Evolutionary conservation across 2,329 filamentous ascomycete genomes (phyloP).

Genomic region (Coniochaeta prunicola): DNA sequence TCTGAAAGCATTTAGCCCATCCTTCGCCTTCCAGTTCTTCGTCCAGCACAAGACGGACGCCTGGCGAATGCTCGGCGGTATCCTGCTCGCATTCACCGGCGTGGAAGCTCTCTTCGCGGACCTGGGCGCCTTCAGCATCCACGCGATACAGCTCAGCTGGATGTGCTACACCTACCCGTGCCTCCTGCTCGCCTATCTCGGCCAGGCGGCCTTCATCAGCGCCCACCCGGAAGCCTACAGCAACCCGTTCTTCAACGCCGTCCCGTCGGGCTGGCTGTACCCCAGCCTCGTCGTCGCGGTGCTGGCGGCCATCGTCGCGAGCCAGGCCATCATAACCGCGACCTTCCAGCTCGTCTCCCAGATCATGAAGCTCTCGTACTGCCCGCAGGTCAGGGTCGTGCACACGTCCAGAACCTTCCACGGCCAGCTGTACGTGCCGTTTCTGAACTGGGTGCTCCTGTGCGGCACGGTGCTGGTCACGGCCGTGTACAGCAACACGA

Average conservation of each 20-base stretch:
- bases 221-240: conserved; percentile 49
- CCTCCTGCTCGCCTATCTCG: conserved; percentile 57
- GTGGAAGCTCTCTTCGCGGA: conserved; percentile 77
- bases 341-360: conserved; percentile 65
- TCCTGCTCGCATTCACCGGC: conserved; percentile 68
- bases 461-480: conserved; percentile 68
- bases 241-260: conserved; percentile 69
- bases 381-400: conserved; percentile 66
- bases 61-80: conserved; percentile 61
- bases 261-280: conserved; percentile 61
- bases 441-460: conserved; percentile 73
- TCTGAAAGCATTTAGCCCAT: conserved; percentile 49
- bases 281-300: conserved; percentile 59
- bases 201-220: conserved; percentile 68
- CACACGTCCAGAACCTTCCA: conserved; percentile 66
- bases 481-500: conserved; percentile 67
- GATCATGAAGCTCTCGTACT: conserved; percentile 65
- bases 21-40: conserved; percentile 55
- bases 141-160: conserved; percentile 69
- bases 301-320: conserved; percentile 66
- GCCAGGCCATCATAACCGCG: conserved; percentile 71
- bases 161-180: conserved; percentile 62
- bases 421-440: conserved; percentile 69
- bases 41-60: conserved; percentile 50
- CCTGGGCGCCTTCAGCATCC: conserved; percentile 63